These are phyloP conservation scores for Stephania yunnanensis DNA, from an alignment of 164 flowering plant genomes.

Conservation along the genomic window DNA sequence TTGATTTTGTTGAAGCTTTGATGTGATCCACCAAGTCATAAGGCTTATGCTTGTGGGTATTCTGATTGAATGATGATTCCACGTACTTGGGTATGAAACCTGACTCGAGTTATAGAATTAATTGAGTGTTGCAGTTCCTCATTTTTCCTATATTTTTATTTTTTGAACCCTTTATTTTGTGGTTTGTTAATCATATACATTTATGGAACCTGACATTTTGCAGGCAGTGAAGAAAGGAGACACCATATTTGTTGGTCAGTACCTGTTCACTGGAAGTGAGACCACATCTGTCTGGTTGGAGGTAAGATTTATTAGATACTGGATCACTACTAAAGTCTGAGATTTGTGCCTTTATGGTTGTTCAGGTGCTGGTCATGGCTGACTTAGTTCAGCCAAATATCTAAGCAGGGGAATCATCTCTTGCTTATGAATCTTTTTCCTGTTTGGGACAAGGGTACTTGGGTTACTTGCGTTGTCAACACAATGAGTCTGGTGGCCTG, in stretches of 20 bases:
- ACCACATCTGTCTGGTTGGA: constrained; percentile 37
- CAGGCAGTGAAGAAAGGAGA: constrained; percentile 77
- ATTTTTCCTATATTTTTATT: background rate
- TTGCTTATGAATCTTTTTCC: background rate
- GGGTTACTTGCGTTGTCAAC: background rate
- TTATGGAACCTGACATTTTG: background rate
- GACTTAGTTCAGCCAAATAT: background rate
- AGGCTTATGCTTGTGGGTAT: background rate
- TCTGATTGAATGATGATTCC: background rate
- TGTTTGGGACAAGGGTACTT: background rate
- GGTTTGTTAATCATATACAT: background rate
- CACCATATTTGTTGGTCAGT: constrained; percentile 67
- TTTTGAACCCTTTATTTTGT: background rate
- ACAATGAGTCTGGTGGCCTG: background rate
- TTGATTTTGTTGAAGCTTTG: no score
- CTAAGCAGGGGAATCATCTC: background rate
- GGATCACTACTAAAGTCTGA: background rate
- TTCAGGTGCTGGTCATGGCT: background rate
- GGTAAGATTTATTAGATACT: constrained; percentile 12
- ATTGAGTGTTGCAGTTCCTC: background rate
- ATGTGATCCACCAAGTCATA: background rate
- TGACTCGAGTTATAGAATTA: background rate
- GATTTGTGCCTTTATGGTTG: background rate
- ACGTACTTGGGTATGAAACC: background rate
- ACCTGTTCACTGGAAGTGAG: constrained; percentile 89